A percentile compares a stretch with the other conserved stretches of the same genome.
phyloP scores from a whole-genome alignment of 225 moss, liverwort and hornwort species.

The Polytrichum formosum region DNA sequence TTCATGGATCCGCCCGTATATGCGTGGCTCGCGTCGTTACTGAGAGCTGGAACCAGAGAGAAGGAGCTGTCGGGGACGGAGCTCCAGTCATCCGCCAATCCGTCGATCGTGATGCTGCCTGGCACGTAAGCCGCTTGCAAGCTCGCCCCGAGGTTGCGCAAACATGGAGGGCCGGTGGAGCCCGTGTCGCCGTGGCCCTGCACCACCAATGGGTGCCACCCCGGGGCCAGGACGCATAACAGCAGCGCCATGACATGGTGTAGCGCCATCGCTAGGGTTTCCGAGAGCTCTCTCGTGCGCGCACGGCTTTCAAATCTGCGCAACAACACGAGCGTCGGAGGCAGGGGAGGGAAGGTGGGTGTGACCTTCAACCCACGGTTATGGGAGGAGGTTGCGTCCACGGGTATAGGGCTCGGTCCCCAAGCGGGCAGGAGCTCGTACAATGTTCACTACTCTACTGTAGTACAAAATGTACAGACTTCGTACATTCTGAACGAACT shows the following conservation, averaged over 20 bases:
- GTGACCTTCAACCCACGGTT: no score
- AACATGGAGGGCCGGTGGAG: slow-evolving; percentile 43
- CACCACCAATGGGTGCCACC: background rate
- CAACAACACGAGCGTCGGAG: no score
- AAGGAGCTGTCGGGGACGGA: slow-evolving; percentile 46
- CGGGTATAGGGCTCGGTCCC: no score
- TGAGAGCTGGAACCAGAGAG: slow-evolving; percentile 57
- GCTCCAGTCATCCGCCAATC: slow-evolving; percentile 62
- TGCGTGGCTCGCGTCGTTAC: slow-evolving; percentile 41
- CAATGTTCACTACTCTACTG: no score
- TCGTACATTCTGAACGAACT: no score
- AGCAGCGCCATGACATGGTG: background rate
- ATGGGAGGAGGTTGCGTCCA: no score
- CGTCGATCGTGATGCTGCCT: slow-evolving; percentile 84
- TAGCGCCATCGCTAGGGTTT: slow-evolving; percentile 25
- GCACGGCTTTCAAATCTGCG: no score
- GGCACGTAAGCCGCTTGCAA: slow-evolving; percentile 64
- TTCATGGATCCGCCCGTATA: slow-evolving; percentile 68
- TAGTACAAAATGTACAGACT: no score
- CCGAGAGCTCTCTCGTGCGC: no score
- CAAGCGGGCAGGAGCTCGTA: no score
- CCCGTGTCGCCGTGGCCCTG: slow-evolving; percentile 42
- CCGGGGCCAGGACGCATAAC: slow-evolving; percentile 3
- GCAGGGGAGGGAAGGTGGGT: no score
- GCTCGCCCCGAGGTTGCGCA: slow-evolving; percentile 51